phyloP scores from a whole-genome alignment of 192 early-diverging fungal species.

The Borealophlyctis nickersoniae region DNA sequence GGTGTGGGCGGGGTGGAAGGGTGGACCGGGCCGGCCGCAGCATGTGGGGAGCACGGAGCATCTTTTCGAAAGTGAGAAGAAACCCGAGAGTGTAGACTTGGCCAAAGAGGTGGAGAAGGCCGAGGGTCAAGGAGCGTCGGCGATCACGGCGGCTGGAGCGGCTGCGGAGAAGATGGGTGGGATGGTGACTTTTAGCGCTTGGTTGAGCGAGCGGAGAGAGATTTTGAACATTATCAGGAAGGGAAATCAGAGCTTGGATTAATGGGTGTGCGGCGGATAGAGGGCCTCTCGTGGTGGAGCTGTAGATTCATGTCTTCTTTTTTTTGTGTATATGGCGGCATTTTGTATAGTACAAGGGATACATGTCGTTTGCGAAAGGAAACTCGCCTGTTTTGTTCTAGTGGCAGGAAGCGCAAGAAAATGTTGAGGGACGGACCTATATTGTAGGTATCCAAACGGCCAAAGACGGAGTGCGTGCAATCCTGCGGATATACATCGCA shows the following conservation, averaged over 20 bases:
- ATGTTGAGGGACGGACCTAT: no score
- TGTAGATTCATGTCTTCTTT: no score
- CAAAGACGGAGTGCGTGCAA: no score
- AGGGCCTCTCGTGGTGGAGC: no score
- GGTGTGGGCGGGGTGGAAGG: constrained; percentile 18
- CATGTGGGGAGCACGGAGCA: constrained; percentile 5
- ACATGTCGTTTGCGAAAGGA: no score
- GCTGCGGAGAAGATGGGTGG: constrained; percentile 15
- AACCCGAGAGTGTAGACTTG: not conserved
- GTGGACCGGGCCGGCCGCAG: not conserved
- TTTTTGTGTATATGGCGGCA: no score
- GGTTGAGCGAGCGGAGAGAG: constrained; percentile 57
- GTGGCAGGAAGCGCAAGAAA: no score
- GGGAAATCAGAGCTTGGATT: constrained; percentile 30
- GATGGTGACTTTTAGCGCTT: constrained; percentile 42
- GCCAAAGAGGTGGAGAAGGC: constrained; percentile 5
- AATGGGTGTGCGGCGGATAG: no score
- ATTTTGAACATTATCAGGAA: constrained; percentile 49
- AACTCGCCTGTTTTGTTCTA: no score
- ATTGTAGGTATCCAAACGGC: no score
- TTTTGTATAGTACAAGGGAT: no score
- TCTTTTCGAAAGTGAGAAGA: constrained; percentile 26
- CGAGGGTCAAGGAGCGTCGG: constrained; percentile 5
- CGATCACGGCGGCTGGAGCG: constrained; percentile 4
- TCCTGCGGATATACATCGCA: no score